Base-by-base conservation (phyloP, 2,329 filamentous ascomycete species). In the Zymoseptoria tritici region DNA sequence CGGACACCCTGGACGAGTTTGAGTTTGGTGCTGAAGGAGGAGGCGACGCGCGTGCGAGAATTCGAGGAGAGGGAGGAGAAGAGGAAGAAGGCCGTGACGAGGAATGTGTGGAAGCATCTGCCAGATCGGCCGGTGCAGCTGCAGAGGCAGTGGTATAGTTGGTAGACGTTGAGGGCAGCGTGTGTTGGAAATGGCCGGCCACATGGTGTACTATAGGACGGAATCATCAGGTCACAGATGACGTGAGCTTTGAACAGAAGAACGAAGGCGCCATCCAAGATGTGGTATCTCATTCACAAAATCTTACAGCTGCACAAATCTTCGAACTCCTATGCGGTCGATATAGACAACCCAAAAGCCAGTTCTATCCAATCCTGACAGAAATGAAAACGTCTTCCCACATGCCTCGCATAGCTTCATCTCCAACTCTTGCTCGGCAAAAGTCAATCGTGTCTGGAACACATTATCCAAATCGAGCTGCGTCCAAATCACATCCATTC, bases 141-240 rank as follows among this genome's bases (percentile, higher is more conserved):
- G 42, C 92, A 97, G 79, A 84, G 69, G 68, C 93, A 91, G 72
- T 95, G 94, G 75, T 95, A 95, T 76, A 85, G 89, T 62, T 99
- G 93, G 93, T 97, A 87, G 56, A 60, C 8, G 54, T 42, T 46
- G 2, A 46, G 36, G 36, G 13, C n/a, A 16, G 36, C 7, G 19
- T 21, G 5, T 51, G 49, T n/a, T 51, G 8, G 49, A 42, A 3
- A 11, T 46, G 36, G 13, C 13, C 6, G 36, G 36, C 13, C 13
- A 46, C 36, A n/a, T 46, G 13, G 13, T 16, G 36, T 46, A 46
- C 16, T n/a, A 46, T 46, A 46, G 5, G 36, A 42, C 16, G 9
- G 36, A 13, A 16, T 5, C 36, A 16, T 42, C 11, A 42, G 16
- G 36, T 46, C 36, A 46, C 6, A 16, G 36, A 46, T 16, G 11